These are phyloP conservation scores for Phycomyces blakesleeanus DNA, from an alignment of 192 early-diverging fungal species.

Conservation along the genomic window DNA sequence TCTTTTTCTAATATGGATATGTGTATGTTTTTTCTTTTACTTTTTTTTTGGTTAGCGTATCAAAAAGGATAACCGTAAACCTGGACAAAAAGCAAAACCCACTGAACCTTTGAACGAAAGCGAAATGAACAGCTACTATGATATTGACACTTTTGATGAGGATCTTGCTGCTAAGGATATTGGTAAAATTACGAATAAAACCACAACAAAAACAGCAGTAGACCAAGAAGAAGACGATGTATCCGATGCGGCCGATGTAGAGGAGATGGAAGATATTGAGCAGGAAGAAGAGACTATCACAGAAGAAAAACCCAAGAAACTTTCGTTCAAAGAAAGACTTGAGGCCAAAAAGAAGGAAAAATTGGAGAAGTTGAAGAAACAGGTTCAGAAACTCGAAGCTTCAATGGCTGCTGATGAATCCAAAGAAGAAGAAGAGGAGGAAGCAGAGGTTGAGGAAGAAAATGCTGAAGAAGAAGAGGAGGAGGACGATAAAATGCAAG, in stretches of 20 bases:
- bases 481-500: conserved; percentile 36
- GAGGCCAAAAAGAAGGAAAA: conserved; percentile 15
- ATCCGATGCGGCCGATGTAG: neutral
- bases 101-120: conserved; percentile 43
- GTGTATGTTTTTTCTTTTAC: conserved; percentile 14
- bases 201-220: too few species aligned
- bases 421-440: conserved; percentile 72
- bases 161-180: conserved; percentile 28
- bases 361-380: conserved; percentile 7
- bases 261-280: neutral
- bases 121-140: conserved; percentile 55
- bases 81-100: conserved; percentile 40
- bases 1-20: too few species aligned
- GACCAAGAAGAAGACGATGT: conserved; percentile 1
- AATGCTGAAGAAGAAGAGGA: neutral
- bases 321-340: conserved; percentile 13
- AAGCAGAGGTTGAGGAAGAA: conserved; percentile 4
- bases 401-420: conserved; percentile 32
- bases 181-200: too few species aligned
- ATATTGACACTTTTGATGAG: conserved; percentile 82
- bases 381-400: conserved; percentile 10
- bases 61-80: conserved; percentile 20
- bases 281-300: neutral
- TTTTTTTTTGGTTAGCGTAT: conserved; percentile 13
- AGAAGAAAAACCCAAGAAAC: conserved; percentile 1